phyloP scores from a whole-genome alignment of 177 flowering plant species.

The Vitis hybrid region DNA sequence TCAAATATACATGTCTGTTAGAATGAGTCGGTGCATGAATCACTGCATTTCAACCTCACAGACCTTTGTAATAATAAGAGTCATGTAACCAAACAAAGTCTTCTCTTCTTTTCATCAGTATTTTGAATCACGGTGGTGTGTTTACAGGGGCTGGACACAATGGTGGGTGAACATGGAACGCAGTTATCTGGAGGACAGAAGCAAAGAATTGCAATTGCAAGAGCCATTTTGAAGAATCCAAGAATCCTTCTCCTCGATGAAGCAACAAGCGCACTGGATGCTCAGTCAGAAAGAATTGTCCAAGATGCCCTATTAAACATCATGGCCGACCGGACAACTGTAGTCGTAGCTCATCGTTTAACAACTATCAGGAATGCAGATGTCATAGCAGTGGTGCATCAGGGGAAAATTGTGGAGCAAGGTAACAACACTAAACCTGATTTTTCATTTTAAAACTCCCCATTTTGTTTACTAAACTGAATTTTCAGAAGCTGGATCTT shows the following conservation, averaged over 20 bases:
- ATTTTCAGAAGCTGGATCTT: not conserved
- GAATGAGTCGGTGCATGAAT: too few species aligned
- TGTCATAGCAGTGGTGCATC: slow-evolving; percentile 55
- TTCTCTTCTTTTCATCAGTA: too few species aligned
- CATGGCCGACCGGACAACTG: slow-evolving; percentile 53
- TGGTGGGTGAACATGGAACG: slow-evolving; percentile 72
- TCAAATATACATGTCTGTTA: too few species aligned
- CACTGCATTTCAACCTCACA: too few species aligned
- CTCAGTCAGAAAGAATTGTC: slow-evolving; percentile 58
- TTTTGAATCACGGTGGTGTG: too few species aligned
- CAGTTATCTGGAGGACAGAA: slow-evolving; percentile 77
- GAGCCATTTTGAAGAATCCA: slow-evolving; percentile 70
- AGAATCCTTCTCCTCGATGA: slow-evolving; percentile 75
- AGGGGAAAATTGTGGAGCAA: slow-evolving; percentile 62
- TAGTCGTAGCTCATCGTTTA: slow-evolving; percentile 69
- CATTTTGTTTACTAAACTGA: not conserved
- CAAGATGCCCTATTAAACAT: slow-evolving; percentile 58
- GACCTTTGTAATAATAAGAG: too few species aligned
- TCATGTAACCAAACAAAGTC: too few species aligned
- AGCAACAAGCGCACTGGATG: slow-evolving; percentile 74
- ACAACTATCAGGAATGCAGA: slow-evolving; percentile 63
- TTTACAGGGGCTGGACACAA: slow-evolving; percentile 38
- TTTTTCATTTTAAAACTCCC: not conserved
- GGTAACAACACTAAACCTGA: slow-evolving; percentile 28
- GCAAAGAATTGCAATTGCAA: slow-evolving; percentile 73